Base-by-base conservation (phyloP, 192 early-diverging fungal genomes). In the Coemansia erecta region DNA sequence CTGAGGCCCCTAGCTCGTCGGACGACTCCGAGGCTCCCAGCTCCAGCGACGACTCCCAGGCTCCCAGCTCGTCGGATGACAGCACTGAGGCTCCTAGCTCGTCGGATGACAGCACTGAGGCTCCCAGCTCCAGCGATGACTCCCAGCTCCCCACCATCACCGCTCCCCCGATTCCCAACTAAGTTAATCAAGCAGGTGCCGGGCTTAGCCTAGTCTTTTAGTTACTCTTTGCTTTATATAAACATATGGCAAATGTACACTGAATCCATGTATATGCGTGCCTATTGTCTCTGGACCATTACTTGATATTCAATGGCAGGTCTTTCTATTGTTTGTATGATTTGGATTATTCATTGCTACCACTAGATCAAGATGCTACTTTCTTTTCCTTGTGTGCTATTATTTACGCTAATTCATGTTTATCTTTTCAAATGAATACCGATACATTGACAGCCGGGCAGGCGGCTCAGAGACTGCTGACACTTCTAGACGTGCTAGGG, bases 381-480 rank as follows among this genome's bases (percentile, higher is more conserved):
- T n/a, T n/a, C n/a, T n/a, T n/a, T n/a, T n/a, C n/a, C n/a, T n/a
- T n/a, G n/a, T n/a, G n/a, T n/a, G n/a, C n/a, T n/a, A n/a, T n/a
- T n/a, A n/a, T n/a, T n/a, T 45, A 45, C 5, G n/a, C 3, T 19
- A 42, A 31, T 31, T 0, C 58, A 37, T 28, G 47, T 24, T 52
- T 54, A 41, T n/a, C 35, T 52, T 54, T 48, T n/a, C 35, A 56
- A 52, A 70, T 70, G 67, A 48, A 18, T 8, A 9, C 35, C 35
- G 40, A 49, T 14, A 24, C 31, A 8, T 41, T 77, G 35, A 61
- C 68, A 17, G 50, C 63, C 0, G 61, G 63, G 14, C 68, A 77
- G 53, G 63, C 64, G 3, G 74, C 74, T 6, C 74, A 77, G 15
- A 56, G 53, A 21, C 42, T 77, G n/a, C 56, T 77, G 12, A 50